Evolutionary conservation across 768 basidiomycete genomes (phyloP).

Genomic region (Suillus paluster): DNA sequence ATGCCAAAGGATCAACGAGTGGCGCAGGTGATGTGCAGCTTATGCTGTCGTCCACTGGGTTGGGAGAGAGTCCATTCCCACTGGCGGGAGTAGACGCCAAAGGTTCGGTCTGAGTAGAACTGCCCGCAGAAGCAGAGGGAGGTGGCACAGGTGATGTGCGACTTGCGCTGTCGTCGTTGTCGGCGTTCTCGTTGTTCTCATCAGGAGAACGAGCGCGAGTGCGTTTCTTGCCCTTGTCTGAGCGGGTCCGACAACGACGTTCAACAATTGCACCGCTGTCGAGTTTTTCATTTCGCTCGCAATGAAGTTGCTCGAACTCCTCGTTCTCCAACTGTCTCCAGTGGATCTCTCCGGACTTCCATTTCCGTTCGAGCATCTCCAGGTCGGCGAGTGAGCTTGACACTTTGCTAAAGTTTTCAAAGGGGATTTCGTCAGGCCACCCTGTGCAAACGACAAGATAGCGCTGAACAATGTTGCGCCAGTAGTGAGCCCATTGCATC

Average conservation of each 20-base stretch:
- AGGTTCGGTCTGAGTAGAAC: no score
- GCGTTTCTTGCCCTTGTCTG: conserved; percentile 8
- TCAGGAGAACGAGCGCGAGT: no score
- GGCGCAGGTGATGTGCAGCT: no score
- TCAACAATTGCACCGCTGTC: conserved; percentile 4
- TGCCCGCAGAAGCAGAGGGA: no score
- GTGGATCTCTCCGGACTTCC: conserved; percentile 4
- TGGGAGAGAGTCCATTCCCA: no score
- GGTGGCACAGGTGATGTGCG: no score
- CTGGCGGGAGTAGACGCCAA: no score
- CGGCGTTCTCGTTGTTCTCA: no score
- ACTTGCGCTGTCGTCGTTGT: no score
- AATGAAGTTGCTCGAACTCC: not conserved
- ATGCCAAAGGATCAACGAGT: no score
- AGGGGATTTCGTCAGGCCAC: conserved; percentile 9
- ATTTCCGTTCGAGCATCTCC: conserved; percentile 3
- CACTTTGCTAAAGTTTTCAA: conserved; percentile 8
- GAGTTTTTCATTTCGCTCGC: conserved; percentile 2
- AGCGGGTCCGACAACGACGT: not conserved
- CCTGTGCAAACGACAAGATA: conserved; percentile 5
- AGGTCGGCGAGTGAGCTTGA: conserved; percentile 7
- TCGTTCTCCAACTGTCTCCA: not conserved
- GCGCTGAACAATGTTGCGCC: not conserved
- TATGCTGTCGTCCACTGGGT: no score
- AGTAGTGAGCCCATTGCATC: conserved; percentile 12